Percentiles rank a stretch among this genome's conserved stretches.
phyloP scores from a whole-genome alignment of 73 alveolate genomes.

The Durusdinium trenchii region DNA sequence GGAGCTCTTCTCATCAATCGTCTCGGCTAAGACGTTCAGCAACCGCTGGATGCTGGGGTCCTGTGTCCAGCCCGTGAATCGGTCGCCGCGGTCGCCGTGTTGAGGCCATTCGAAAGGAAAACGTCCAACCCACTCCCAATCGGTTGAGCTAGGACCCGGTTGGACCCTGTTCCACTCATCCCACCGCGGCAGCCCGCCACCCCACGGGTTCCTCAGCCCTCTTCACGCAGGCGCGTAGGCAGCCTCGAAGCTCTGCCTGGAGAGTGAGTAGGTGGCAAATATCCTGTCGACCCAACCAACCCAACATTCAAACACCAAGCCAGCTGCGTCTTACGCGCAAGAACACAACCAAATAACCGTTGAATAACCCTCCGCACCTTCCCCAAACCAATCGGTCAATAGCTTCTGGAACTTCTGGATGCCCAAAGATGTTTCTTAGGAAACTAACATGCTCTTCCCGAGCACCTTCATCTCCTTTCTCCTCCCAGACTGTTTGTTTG shows the following conservation, averaged over 20 bases:
- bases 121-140: no score
- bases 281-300: no score
- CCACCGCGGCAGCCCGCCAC: background rate
- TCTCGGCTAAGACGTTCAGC: conserved; percentile 78
- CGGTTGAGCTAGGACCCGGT: no score
- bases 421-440: no score
- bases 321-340: no score
- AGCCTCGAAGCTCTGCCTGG: conserved; percentile 76
- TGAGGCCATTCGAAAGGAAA: background rate
- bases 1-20: conserved; percentile 71
- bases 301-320: no score
- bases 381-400: no score
- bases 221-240: conserved; percentile 77
- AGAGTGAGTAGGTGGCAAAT: no score
- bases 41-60: conserved; percentile 83
- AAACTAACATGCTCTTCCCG: background rate
- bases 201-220: conserved; percentile 62
- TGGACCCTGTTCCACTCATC: no score
- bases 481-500: background rate
- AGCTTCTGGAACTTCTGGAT: no score
- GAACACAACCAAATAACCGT: no score
- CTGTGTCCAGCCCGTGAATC: background rate
- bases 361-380: no score
- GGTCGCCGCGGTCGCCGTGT: background rate
- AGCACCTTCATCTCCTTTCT: background rate